A percentile compares a stretch with the other conserved stretches of the same genome.
Evolutionary conservation across 73 alveolate species (phyloP).

Genomic region (Effrenium voratum): DNA sequence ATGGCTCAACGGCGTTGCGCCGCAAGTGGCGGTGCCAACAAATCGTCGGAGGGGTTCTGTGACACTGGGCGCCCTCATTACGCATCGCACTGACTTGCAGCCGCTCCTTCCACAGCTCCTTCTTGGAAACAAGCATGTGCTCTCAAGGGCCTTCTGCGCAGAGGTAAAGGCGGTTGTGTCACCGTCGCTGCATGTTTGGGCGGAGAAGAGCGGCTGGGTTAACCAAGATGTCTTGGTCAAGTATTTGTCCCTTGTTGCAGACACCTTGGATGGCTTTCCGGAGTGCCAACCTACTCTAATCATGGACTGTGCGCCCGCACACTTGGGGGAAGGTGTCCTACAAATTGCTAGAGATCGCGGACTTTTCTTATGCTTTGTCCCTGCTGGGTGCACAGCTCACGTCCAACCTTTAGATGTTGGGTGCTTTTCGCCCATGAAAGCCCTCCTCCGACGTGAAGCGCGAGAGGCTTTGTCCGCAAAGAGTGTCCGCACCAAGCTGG

Average conservation of each 20-base stretch:
- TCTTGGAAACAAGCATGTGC: neutral
- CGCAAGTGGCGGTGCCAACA: too few relatives aligned
- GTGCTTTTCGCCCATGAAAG: neutral
- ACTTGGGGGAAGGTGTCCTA: neutral
- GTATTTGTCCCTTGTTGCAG: neutral
- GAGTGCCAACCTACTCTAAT: neutral
- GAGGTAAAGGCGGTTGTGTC: neutral
- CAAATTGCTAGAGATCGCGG: neutral
- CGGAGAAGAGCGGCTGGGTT: neutral
- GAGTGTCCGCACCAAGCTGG: neutral
- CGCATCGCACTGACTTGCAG: neutral
- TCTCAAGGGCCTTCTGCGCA: neutral
- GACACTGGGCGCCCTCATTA: neutral
- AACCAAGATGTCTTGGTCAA: neutral
- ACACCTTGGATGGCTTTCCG: neutral
- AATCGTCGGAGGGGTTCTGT: neutral
- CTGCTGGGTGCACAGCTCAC: neutral
- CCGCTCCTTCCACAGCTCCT: neutral
- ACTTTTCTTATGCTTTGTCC: neutral
- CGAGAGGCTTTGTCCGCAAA: neutral
- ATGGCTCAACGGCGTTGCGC: neutral
- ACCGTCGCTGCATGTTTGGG: neutral
- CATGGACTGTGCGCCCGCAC: constrained; percentile 9
- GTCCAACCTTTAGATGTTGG: neutral
- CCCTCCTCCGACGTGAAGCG: neutral